phyloP scores from a whole-genome alignment of 2,329 filamentous ascomycete species.

The Leptographium flavum region DNA sequence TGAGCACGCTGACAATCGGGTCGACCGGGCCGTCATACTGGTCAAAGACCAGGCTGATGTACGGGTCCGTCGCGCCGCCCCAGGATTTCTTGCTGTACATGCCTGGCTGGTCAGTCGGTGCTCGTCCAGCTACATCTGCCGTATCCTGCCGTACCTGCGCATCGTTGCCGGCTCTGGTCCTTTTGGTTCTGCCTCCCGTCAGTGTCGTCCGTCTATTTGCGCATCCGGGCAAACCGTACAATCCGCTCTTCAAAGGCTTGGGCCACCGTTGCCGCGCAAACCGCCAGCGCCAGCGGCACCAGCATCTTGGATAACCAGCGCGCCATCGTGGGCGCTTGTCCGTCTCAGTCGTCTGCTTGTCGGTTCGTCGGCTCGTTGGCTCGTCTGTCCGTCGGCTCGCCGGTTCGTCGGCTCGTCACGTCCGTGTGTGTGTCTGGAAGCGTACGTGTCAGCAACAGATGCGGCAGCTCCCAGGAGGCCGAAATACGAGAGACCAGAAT shows the following conservation, averaged over 20 bases:
- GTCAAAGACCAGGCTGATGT: slow-evolving; percentile 85
- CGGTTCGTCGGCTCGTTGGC: neutral
- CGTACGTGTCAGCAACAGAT: too few species aligned
- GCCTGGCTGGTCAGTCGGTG: slow-evolving; percentile 36
- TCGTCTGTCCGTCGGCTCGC: neutral
- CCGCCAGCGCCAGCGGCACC: slow-evolving; percentile 34
- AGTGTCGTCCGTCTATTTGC: too few species aligned
- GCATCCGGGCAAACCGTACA: slow-evolving; percentile 23
- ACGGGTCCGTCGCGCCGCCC: slow-evolving; percentile 79
- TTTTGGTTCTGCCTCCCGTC: slow-evolving; percentile 48
- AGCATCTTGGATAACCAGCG: slow-evolving; percentile 34
- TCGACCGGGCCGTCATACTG: slow-evolving; percentile 56
- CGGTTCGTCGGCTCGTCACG: neutral
- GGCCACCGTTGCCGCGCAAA: slow-evolving; percentile 28
- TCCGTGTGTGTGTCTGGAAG: neutral
- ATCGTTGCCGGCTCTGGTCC: slow-evolving; percentile 66
- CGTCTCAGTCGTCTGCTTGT: neutral
- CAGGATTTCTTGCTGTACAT: slow-evolving; percentile 89
- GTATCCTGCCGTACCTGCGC: slow-evolving; percentile 37
- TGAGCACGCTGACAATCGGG: slow-evolving; percentile 69
- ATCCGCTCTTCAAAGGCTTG: slow-evolving; percentile 42
- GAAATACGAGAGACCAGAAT: neutral
- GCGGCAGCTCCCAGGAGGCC: too few species aligned
- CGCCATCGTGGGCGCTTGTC: slow-evolving; percentile 32
- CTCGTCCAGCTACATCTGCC: neutral